These are phyloP conservation scores for Terfezia boudieri DNA, from an alignment of 495 filamentous ascomycete species.

Conservation along the genomic window DNA sequence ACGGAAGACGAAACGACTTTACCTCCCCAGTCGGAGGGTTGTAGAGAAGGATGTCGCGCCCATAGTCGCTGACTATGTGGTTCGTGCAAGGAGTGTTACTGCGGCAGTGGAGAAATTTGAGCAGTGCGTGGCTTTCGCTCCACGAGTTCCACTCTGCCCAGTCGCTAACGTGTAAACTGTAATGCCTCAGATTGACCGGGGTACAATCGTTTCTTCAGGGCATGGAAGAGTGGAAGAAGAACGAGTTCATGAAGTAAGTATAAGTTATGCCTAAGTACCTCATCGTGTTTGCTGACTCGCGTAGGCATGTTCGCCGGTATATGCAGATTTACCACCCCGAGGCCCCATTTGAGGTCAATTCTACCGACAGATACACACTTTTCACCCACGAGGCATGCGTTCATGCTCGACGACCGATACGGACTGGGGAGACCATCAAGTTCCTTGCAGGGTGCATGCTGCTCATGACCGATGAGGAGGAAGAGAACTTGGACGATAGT, in stretches of 20 bases:
- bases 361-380: slow-evolving; percentile 91
- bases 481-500: slow-evolving; percentile 50
- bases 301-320: slow-evolving; percentile 69
- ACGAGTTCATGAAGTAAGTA: slow-evolving; percentile 39
- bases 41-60: slow-evolving; percentile 56
- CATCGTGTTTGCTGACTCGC: slow-evolving; percentile 3
- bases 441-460: slow-evolving; percentile 78
- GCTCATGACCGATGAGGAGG: slow-evolving; percentile 71
- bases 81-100: slow-evolving; percentile 47
- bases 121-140: slow-evolving; percentile 23
- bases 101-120: slow-evolving; percentile 51
- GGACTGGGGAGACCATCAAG: slow-evolving; percentile 65
- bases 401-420: slow-evolving; percentile 57
- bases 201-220: slow-evolving; percentile 10
- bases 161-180: background rate
- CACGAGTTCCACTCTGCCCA: background rate
- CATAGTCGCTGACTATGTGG: slow-evolving; percentile 54
- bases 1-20: slow-evolving; percentile 78
- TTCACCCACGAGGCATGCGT: slow-evolving; percentile 67
- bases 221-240: slow-evolving; percentile 54
- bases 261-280: background rate
- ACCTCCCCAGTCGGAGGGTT: slow-evolving; percentile 60
- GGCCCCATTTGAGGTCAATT: slow-evolving; percentile 79
- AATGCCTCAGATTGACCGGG: background rate
- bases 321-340: slow-evolving; percentile 82